A percentile compares a stretch with the other conserved stretches of the same genome.
These are phyloP conservation scores for Starmera amethionina DNA, from an alignment of 805 yeast genomes.

Conservation along the genomic window DNA sequence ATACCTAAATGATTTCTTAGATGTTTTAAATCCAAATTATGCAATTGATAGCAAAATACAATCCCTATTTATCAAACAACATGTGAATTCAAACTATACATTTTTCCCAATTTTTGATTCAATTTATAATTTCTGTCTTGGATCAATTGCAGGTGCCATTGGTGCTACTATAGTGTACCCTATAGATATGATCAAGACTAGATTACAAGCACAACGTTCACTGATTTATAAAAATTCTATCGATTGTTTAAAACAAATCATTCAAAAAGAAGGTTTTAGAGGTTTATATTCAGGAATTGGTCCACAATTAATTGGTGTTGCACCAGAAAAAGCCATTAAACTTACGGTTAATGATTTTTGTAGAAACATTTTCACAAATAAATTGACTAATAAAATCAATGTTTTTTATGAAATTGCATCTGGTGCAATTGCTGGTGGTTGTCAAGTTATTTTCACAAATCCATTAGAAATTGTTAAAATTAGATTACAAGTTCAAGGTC, in stretches of 20 bases:
- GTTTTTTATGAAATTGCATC: conserved; percentile 66
- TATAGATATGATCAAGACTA: conserved; percentile 88
- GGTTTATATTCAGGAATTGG: conserved; percentile 90
- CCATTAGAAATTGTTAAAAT: conserved; percentile 95
- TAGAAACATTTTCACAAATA: conserved; percentile 59
- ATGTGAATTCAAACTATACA: conserved; percentile 25
- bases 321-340: conserved; percentile 97
- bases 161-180: conserved; percentile 99
- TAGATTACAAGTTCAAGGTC: conserved; percentile 90
- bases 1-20: conserved; percentile 18
- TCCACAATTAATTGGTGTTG: conserved; percentile 94
- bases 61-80: conserved; percentile 18
- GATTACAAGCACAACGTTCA: conserved; percentile 92
- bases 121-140: conserved; percentile 76
- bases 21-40: conserved; percentile 25
- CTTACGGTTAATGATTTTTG: conserved; percentile 87
- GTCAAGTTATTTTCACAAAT: conserved; percentile 93
- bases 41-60: conserved; percentile 23
- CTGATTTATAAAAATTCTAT: conserved; percentile 67
- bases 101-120: conserved; percentile 72
- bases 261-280: conserved; percentile 65
- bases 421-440: conserved; percentile 93
- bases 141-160: conserved; percentile 93
- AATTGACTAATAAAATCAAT: conserved; percentile 36
- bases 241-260: conserved; percentile 77